These are phyloP conservation scores for Ogataea trehalophila DNA, from an alignment of 805 yeast genomes.

Conservation along the genomic window DNA sequence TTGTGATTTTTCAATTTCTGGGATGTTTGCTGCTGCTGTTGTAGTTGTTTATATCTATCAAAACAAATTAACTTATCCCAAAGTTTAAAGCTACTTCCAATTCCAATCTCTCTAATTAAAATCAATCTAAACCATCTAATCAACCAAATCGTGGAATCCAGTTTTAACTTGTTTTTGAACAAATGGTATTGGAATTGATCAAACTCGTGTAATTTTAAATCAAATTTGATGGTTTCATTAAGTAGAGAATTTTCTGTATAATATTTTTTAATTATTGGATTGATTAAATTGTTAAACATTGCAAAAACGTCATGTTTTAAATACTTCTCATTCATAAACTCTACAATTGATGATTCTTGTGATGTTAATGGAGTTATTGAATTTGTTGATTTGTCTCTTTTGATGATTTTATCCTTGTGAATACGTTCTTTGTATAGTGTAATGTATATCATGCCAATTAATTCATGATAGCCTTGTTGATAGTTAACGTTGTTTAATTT, in stretches of 20 bases:
- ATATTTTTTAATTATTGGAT: slow-evolving; percentile 32
- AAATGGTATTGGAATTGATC: slow-evolving; percentile 47
- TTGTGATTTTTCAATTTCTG: too few species aligned
- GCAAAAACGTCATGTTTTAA: slow-evolving; percentile 40
- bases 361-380: not conserved
- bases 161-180: slow-evolving; percentile 38
- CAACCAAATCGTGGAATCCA: slow-evolving; percentile 52
- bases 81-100: slow-evolving; percentile 29
- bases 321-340: slow-evolving; percentile 35
- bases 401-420: slow-evolving; percentile 1
- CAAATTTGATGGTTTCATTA: slow-evolving; percentile 44
- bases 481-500: slow-evolving; percentile 36
- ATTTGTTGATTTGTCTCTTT: not conserved
- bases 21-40: too few species aligned
- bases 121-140: slow-evolving; percentile 47
- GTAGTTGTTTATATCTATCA: slow-evolving; percentile 14
- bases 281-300: slow-evolving; percentile 37
- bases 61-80: slow-evolving; percentile 47
- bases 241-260: slow-evolving; percentile 38
- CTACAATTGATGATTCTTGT: slow-evolving; percentile 32
- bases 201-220: slow-evolving; percentile 42
- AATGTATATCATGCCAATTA: slow-evolving; percentile 43
- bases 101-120: slow-evolving; percentile 44
- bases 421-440: slow-evolving; percentile 36
- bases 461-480: slow-evolving; percentile 53